phyloP scores from a whole-genome alignment of 2,329 filamentous ascomycete genomes.

The Beauveria medogensis region DNA sequence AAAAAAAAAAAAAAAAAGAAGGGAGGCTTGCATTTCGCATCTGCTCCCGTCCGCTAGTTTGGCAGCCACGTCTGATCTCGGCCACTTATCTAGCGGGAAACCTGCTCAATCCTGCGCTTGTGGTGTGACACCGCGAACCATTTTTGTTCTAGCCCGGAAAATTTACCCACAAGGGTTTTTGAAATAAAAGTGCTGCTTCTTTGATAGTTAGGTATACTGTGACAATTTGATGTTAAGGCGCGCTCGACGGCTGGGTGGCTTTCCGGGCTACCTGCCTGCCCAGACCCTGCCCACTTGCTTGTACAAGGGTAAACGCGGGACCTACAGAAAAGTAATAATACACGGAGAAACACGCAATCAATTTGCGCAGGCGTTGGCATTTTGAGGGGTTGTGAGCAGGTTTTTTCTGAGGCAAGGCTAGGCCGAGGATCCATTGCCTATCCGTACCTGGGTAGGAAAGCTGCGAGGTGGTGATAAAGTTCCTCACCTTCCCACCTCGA shows the following conservation, averaged over 20 bases:
- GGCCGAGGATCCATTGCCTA: background rate
- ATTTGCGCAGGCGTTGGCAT: background rate
- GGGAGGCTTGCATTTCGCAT: too few species aligned
- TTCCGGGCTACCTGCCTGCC: too few species aligned
- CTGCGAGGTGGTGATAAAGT: background rate
- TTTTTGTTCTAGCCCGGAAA: background rate
- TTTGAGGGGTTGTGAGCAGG: conserved; percentile 5
- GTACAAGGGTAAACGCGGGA: too few species aligned
- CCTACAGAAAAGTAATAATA: background rate
- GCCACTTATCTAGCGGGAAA: background rate
- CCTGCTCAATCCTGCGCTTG: conserved; percentile 10
- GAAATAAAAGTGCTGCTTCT: background rate
- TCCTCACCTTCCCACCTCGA: background rate
- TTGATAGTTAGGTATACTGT: too few species aligned
- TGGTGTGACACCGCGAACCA: background rate
- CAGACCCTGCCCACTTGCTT: too few species aligned
- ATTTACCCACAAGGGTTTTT: background rate
- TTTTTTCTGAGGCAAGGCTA: background rate
- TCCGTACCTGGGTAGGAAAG: background rate
- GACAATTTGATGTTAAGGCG: too few species aligned
- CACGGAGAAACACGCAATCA: background rate
- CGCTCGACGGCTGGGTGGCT: too few species aligned
- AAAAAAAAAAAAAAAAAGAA: too few species aligned
- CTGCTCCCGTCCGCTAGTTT: background rate
- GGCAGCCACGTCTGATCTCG: background rate